Evolutionary conservation across 2,329 filamentous ascomycete species (phyloP).

Genomic region (Fusarium subtropicale): DNA sequence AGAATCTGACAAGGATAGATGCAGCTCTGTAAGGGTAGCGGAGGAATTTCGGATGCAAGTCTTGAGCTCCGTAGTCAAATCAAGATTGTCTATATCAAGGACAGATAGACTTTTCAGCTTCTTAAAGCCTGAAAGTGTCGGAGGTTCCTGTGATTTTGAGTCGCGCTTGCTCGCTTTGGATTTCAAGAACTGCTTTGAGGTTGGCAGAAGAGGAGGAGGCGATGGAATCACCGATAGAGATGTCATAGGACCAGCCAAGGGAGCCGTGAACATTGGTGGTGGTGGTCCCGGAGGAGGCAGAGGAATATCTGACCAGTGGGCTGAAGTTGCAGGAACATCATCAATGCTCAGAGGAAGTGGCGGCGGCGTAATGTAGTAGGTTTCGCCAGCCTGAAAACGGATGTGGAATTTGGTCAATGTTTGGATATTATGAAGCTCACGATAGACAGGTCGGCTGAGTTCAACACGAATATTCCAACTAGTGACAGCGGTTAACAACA

Average conservation of each 20-base stretch:
- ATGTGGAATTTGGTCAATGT: slow-evolving; percentile 66
- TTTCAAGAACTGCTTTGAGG: slow-evolving; percentile 53
- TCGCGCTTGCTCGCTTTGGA: slow-evolving; percentile 51
- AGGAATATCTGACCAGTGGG: slow-evolving; percentile 48
- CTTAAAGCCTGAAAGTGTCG: slow-evolving; percentile 68
- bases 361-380: slow-evolving; percentile 64
- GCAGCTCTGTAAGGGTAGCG: slow-evolving; percentile 64
- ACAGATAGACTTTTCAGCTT: slow-evolving; percentile 65
- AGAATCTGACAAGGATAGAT: slow-evolving; percentile 68
- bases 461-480: slow-evolving; percentile 75
- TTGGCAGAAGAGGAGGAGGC: slow-evolving; percentile 50
- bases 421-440: slow-evolving; percentile 64
- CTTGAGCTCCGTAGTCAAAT: slow-evolving; percentile 67
- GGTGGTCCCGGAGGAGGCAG: slow-evolving; percentile 39
- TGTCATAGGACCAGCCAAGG: slow-evolving; percentile 22
- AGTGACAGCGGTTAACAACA: slow-evolving; percentile 2
- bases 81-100: slow-evolving; percentile 70
- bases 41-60: slow-evolving; percentile 66
- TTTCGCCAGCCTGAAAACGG: slow-evolving; percentile 68
- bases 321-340: slow-evolving; percentile 47
- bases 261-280: slow-evolving; percentile 35
- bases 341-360: slow-evolving; percentile 56
- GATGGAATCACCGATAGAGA: slow-evolving; percentile 37
- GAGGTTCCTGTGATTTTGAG: slow-evolving; percentile 54
- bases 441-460: slow-evolving; percentile 68